phyloP scores from a whole-genome alignment of 768 basidiomycete genomes.

The Hemileccinum impolitum region DNA sequence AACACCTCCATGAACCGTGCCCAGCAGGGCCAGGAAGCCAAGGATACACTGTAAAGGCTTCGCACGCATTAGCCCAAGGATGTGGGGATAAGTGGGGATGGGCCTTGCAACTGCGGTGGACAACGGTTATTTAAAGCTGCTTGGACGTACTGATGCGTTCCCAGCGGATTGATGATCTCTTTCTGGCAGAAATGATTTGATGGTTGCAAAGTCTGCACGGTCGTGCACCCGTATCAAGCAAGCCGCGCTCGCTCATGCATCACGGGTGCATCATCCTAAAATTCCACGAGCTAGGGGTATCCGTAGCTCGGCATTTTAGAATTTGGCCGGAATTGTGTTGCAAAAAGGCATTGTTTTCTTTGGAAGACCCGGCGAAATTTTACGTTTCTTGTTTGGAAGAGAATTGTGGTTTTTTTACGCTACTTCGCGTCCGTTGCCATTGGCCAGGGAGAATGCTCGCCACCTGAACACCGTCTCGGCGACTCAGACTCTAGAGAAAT shows the following conservation, averaged over 20 bases:
- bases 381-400: too few relatives aligned
- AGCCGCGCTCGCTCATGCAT: neutral
- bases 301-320: neutral
- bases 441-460: too few relatives aligned
- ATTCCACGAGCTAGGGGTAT: neutral
- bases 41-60: neutral
- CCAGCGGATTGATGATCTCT: neutral
- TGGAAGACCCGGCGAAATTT: too few relatives aligned
- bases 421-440: too few relatives aligned
- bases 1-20: neutral
- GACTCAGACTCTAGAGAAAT: too few relatives aligned
- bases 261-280: too few relatives aligned
- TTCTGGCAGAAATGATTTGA: neutral
- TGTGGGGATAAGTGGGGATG: neutral
- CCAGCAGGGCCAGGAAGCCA: constrained; percentile 1
- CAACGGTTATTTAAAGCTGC: too few relatives aligned
- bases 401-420: too few relatives aligned
- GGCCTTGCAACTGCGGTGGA: neutral
- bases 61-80: neutral
- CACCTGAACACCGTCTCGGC: too few relatives aligned
- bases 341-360: too few relatives aligned
- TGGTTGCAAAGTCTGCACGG: neutral
- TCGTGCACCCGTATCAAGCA: neutral
- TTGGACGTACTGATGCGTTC: neutral
- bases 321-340: neutral